A percentile compares a stretch with the other conserved stretches of the same genome.
phyloP scores from a whole-genome alignment of 208 protist species.

The Endotrypanum monterogeii region DNA sequence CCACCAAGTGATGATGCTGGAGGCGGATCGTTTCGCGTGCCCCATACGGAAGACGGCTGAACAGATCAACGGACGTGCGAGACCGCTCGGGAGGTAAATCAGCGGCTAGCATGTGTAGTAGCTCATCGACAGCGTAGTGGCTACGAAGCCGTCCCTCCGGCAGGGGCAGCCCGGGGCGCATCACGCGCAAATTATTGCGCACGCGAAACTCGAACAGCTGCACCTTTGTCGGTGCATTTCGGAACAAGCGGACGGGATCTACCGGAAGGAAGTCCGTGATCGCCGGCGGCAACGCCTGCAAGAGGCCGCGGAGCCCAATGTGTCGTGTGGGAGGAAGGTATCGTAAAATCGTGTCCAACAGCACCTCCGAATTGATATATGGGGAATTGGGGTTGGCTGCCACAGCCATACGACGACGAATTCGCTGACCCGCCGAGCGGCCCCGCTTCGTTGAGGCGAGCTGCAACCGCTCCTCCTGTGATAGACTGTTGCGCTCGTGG shows the following conservation, averaged over 20 bases:
- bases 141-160: slow-evolving; percentile 47
- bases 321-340: slow-evolving; percentile 45
- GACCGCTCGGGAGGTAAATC: slow-evolving; percentile 34
- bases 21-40: slow-evolving; percentile 42
- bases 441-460: slow-evolving; percentile 18
- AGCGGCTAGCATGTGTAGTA: slow-evolving; percentile 44
- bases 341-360: slow-evolving; percentile 46
- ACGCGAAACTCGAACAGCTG: slow-evolving; percentile 67
- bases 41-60: slow-evolving; percentile 39
- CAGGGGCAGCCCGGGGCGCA: slow-evolving; percentile 55
- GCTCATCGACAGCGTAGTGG: slow-evolving; percentile 49
- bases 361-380: slow-evolving; percentile 39
- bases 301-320: slow-evolving; percentile 43
- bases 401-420: slow-evolving; percentile 44
- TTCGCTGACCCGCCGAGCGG: slow-evolving; percentile 29
- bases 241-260: slow-evolving; percentile 37
- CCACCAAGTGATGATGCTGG: slow-evolving; percentile 24
- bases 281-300: slow-evolving; percentile 34
- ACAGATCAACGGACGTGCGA: slow-evolving; percentile 23
- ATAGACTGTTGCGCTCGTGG: background rate
- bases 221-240: slow-evolving; percentile 41
- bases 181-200: slow-evolving; percentile 41
- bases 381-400: slow-evolving; percentile 48
- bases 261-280: slow-evolving; percentile 51
- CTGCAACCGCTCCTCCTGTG: slow-evolving; percentile 43